phyloP scores from a whole-genome alignment of 2,329 filamentous ascomycete species.

The Pseudogymnoascus sp. region DNA sequence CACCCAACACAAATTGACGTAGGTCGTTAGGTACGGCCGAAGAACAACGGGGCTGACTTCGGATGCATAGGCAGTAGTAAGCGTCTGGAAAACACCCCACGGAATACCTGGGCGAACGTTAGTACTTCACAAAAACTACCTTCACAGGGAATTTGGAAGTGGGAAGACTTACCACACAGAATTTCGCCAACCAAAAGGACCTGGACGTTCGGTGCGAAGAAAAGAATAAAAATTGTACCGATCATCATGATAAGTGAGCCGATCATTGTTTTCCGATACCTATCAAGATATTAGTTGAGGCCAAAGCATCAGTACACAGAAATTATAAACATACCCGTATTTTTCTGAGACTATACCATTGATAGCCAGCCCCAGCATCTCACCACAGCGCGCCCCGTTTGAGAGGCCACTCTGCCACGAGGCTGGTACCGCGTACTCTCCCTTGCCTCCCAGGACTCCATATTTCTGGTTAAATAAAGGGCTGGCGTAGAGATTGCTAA shows the following conservation, averaged over 20 bases:
- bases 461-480: constrained; percentile 24
- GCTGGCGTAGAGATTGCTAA: constrained; percentile 29
- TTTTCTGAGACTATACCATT: constrained; percentile 38
- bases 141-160: constrained; percentile 37
- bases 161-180: constrained; percentile 33
- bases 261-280: constrained; percentile 40
- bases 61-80: constrained; percentile 24
- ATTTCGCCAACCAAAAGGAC: constrained; percentile 39
- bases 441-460: constrained; percentile 20
- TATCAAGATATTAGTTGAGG: constrained; percentile 25
- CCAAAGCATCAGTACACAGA: constrained; percentile 37
- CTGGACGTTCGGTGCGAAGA: constrained; percentile 40
- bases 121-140: background rate
- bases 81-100: constrained; percentile 41
- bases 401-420: constrained; percentile 36
- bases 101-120: constrained; percentile 29
- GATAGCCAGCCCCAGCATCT: constrained; percentile 34
- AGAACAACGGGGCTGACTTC: constrained; percentile 44
- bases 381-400: constrained; percentile 33
- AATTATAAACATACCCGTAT: constrained; percentile 35
- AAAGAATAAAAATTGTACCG: constrained; percentile 41
- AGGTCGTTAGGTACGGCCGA: constrained; percentile 43
- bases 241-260: constrained; percentile 34
- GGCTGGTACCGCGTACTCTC: constrained; percentile 31
- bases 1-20: constrained; percentile 43